Evolutionary conservation across 1,284 basidiomycete species (phyloP), one percentile per base, ranked within the genome.

Genomic region (Salmacisia buchloeana): DNA sequence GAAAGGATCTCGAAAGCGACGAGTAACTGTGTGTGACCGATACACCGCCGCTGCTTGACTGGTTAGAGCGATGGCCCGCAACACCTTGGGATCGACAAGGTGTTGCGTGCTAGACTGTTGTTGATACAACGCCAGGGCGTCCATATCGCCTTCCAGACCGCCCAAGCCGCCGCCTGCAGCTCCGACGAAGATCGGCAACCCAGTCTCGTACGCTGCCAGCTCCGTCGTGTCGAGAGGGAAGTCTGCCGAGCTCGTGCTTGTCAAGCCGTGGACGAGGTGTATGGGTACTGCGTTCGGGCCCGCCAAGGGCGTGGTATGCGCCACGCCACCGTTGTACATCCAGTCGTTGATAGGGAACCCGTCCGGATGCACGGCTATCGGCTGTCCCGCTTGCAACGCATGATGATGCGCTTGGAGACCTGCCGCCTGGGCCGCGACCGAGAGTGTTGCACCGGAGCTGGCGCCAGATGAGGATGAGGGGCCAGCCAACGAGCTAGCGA

Each of bases 221-320:
- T 79, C 77, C 2, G 73, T 65, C 3, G 67, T 70, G 58, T 79
- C 77, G 13, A 79, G 66, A 25, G 77, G 76, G 56, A 79, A 74
- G 1, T 71, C 68, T 27, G 70, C 69, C 2, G 73, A 70, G 49
- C 68, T 67, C 2, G 72, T 70, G 2, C 71, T 72, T 1, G 77
- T 78, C 23, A 79, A 67, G 9, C 74, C 77, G 58, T 79, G 77
- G 56, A 77, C 72, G 41, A 79, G 67, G 60, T 79, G 77, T 45
- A 79, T 63, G 5, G 77, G 77, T 25, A 71, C 75, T 63, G 76
- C 71, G 36, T 77, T 79, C 56, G 77, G 77, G 13, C 76, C 77
- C 29, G 68, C 63, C 41, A 72, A 68, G 7, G 67, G 61, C 25
- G 63, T 63, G 29, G 58, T 64, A 29, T 21, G 41, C 18, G 6